These are phyloP conservation scores for Eimeria praecox DNA, from an alignment of 169 alveolate species.

Conservation along the genomic window DNA sequence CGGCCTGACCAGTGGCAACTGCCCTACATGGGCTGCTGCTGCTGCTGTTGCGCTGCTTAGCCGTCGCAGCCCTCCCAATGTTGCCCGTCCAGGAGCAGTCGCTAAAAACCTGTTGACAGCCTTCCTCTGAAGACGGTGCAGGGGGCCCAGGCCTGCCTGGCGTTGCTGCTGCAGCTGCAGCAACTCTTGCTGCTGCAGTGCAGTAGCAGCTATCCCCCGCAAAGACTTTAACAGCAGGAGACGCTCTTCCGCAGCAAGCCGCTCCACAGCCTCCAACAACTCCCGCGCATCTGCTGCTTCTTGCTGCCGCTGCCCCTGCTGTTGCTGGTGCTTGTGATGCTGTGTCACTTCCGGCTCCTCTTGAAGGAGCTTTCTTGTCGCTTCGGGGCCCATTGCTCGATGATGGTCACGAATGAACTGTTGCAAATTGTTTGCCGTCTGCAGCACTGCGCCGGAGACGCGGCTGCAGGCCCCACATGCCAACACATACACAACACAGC, in stretches of 20 bases:
- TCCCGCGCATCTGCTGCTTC: slow-evolving; percentile 30
- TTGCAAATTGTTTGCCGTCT: slow-evolving; percentile 13
- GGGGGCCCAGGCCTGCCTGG: slow-evolving; percentile 31
- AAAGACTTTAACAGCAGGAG: slow-evolving; percentile 19
- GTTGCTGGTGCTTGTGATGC: background rate
- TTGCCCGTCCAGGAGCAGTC: slow-evolving; percentile 16
- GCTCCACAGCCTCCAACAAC: slow-evolving; percentile 12
- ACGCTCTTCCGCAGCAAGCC: slow-evolving; percentile 41
- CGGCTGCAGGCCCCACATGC: slow-evolving; percentile 17
- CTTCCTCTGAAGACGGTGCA: slow-evolving; percentile 39
- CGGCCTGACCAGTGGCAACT: slow-evolving; percentile 48
- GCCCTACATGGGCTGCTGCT: background rate
- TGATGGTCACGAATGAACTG: background rate
- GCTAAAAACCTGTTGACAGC: slow-evolving; percentile 4
- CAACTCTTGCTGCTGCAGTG: slow-evolving; percentile 40
- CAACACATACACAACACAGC: too few relatives aligned
- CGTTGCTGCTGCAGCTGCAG: slow-evolving; percentile 50
- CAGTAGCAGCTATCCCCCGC: slow-evolving; percentile 13
- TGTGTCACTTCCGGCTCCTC: background rate
- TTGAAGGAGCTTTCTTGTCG: slow-evolving; percentile 11
- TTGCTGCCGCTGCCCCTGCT: background rate
- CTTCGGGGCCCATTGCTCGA: slow-evolving; percentile 3
- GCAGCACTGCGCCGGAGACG: background rate
- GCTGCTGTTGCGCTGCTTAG: background rate
- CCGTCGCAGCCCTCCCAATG: background rate